These are phyloP conservation scores for Eleusine coracana DNA, from an alignment of 176 grass and related monocot genomes.

Conservation along the genomic window DNA sequence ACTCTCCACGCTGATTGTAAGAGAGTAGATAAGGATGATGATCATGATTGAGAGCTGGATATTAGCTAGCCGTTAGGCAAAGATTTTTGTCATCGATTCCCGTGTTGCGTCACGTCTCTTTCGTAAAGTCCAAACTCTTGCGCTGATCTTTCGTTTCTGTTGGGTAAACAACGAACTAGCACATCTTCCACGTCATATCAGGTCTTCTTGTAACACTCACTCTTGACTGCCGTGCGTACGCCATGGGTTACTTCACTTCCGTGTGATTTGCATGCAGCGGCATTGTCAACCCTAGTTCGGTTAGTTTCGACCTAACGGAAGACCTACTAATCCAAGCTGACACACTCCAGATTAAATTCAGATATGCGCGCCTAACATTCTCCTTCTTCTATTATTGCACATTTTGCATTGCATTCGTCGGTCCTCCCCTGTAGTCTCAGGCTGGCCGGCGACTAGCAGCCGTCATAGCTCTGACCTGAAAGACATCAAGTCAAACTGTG, in stretches of 20 bases:
- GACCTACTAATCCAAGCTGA: not conserved
- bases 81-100: not conserved
- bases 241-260: not conserved
- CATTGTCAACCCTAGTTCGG: not conserved
- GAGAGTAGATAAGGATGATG: not conserved
- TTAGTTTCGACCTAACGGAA: constrained; percentile 3
- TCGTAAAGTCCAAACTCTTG: not conserved
- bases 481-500: not conserved
- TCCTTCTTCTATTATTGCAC: not conserved
- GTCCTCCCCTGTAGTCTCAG: not conserved
- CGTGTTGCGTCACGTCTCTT: not conserved
- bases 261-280: not conserved
- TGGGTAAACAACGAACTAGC: not conserved
- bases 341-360: not conserved
- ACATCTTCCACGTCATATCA: not conserved
- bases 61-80: not conserved
- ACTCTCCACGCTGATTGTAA: not conserved
- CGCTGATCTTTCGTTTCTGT: not conserved
- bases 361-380: constrained; percentile 27
- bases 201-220: not conserved
- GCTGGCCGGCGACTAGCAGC: not conserved
- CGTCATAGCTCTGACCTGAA: not conserved
- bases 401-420: not conserved
- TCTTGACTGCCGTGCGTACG: not conserved
- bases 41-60: not conserved